Conservation (phyloP, 2,329 filamentous ascomycete genomes). For the Cordyceps sp. region DNA sequence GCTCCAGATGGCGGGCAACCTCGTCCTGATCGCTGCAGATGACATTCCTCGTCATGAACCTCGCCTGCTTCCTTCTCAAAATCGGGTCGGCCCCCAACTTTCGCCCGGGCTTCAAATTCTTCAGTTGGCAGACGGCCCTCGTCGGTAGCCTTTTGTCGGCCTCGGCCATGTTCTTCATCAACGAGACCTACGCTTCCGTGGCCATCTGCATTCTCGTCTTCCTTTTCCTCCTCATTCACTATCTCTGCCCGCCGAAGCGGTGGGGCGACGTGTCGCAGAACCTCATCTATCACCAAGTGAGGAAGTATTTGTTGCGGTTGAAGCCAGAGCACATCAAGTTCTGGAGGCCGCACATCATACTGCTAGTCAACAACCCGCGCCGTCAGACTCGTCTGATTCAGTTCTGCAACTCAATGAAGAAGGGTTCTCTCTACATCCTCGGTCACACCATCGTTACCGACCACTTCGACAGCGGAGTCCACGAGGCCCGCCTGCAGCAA, state of each 20-base stretch:
- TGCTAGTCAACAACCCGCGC: constrained; percentile 72
- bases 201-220: constrained; percentile 58
- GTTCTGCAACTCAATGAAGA: constrained; percentile 84
- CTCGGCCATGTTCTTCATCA: constrained; percentile 78
- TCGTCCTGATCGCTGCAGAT: constrained; percentile 37
- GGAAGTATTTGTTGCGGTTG: constrained; percentile 72
- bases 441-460: constrained; percentile 78
- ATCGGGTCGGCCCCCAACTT: constrained; percentile 83
- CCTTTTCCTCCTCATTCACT: constrained; percentile 76
- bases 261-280: constrained; percentile 88
- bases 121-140: constrained; percentile 71
- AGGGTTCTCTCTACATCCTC: constrained; percentile 69
- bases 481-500: constrained; percentile 69
- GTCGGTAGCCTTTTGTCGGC: constrained; percentile 60
- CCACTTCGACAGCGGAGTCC: constrained; percentile 62
- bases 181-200: constrained; percentile 60
- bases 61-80: constrained; percentile 75
- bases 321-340: constrained; percentile 85
- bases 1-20: too few relatives aligned
- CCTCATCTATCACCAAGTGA: constrained; percentile 70
- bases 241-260: constrained; percentile 66
- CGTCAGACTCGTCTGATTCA: constrained; percentile 70
- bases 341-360: constrained; percentile 75
- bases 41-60: constrained; percentile 79
- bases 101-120: constrained; percentile 74